Percentiles rank a stretch among this genome's conserved stretches.
Conservation (phyloP, 2,329 filamentous ascomycete species). For the Aspergillus sp. region DNA sequence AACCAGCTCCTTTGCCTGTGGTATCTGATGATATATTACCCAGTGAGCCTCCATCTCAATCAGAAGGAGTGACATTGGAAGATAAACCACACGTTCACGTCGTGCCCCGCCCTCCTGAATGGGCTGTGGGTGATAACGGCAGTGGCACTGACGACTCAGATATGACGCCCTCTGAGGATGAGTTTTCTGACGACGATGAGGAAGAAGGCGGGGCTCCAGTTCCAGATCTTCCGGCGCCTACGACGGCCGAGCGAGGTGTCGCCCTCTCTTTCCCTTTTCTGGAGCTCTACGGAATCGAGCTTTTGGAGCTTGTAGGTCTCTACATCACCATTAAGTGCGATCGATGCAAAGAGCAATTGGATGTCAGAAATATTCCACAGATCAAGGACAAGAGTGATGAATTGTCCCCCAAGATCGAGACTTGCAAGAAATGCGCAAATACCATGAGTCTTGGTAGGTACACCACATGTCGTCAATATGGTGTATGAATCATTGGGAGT, state of each 20-base stretch:
- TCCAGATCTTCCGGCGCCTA: conserved; percentile 39
- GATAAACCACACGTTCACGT: conserved; percentile 68
- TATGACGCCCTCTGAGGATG: conserved; percentile 49
- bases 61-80: conserved; percentile 28
- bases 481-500: neutral
- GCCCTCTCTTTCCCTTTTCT: conserved; percentile 76
- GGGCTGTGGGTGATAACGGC: conserved; percentile 51
- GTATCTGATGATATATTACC: conserved; percentile 14
- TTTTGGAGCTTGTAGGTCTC: conserved; percentile 68
- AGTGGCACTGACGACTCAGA: conserved; percentile 44
- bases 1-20: conserved; percentile 6
- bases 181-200: conserved; percentile 47
- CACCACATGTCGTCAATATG: neutral
- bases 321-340: conserved; percentile 75
- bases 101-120: conserved; percentile 77
- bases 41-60: conserved; percentile 21
- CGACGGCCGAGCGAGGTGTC: conserved; percentile 65
- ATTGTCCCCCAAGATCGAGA: conserved; percentile 47
- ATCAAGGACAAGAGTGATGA: conserved; percentile 46
- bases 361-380: conserved; percentile 67
- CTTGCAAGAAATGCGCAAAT: conserved; percentile 59
- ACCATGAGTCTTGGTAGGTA: conserved; percentile 48
- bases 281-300: conserved; percentile 74
- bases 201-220: conserved; percentile 43
- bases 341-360: conserved; percentile 73